These are phyloP conservation scores for Musa schizocarpa DNA, from an alignment of 176 grass and related monocot genomes.

Conservation along the genomic window DNA sequence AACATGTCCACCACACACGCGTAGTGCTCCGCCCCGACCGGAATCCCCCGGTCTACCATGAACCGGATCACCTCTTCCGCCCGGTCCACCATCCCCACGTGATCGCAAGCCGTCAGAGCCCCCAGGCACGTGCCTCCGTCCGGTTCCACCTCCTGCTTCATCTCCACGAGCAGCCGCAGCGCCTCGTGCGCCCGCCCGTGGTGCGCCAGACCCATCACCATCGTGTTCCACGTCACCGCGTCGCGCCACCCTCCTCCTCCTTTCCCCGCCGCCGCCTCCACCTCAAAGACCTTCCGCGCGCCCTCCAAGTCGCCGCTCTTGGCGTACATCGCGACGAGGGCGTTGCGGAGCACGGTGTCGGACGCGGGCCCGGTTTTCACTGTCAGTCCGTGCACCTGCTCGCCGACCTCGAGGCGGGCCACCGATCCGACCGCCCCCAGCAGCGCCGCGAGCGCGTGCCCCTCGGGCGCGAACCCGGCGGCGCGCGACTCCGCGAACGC, in stretches of 20 bases:
- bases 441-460: neutral
- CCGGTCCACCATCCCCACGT: constrained; percentile 9
- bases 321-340: constrained; percentile 13
- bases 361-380: neutral
- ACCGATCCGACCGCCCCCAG: constrained; percentile 9
- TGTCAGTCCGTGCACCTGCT: constrained; percentile 10
- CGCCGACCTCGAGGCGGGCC: constrained; percentile 9
- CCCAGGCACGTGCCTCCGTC: constrained; percentile 11
- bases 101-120: constrained; percentile 5
- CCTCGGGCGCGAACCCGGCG: neutral
- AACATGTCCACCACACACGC: constrained; percentile 14
- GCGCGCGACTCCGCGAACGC: neutral
- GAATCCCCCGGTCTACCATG: neutral
- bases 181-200: constrained; percentile 8
- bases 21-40: neutral
- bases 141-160: neutral
- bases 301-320: constrained; percentile 18
- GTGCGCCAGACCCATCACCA: constrained; percentile 6
- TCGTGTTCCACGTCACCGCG: constrained; percentile 11
- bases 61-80: constrained; percentile 10
- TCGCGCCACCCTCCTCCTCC: neutral
- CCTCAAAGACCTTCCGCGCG: neutral
- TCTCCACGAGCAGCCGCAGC: constrained; percentile 7
- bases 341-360: constrained; percentile 10
- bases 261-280: neutral